Percentiles rank a stretch among this genome's conserved stretches.
These are phyloP conservation scores for Glycyrrhiza uralensis DNA, from an alignment of 306 rosid species.

Conservation along the genomic window DNA sequence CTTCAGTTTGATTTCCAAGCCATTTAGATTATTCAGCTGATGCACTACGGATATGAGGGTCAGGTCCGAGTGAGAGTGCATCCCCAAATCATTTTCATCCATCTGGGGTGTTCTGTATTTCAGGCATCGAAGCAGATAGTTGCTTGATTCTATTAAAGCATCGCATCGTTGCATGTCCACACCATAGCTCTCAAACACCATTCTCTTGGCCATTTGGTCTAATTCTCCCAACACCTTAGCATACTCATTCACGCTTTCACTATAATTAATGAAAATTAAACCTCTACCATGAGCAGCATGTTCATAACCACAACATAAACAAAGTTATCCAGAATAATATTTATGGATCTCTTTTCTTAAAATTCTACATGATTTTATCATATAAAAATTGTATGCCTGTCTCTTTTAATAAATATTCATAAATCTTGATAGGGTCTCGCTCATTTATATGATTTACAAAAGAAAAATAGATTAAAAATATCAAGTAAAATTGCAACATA, in stretches of 20 bases:
- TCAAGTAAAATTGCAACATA: too few relatives aligned
- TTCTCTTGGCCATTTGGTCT: conserved; percentile 22
- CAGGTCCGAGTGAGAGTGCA: conserved; percentile 34
- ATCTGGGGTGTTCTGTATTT: conserved; percentile 18
- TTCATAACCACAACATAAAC: neutral
- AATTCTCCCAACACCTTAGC: conserved; percentile 23
- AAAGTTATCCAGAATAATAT: too few relatives aligned
- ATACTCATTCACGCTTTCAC: conserved; percentile 26
- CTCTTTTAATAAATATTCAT: too few relatives aligned
- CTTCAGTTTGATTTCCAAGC: conserved; percentile 35
- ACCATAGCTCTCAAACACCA: conserved; percentile 49
- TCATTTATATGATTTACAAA: too few relatives aligned
- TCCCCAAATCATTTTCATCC: conserved; percentile 25
- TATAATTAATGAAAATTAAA: neutral
- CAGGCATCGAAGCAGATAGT: conserved; percentile 30
- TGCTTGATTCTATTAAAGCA: conserved; percentile 15
- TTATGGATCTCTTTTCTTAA: too few relatives aligned
- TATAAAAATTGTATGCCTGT: too few relatives aligned
- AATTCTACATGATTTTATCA: too few relatives aligned
- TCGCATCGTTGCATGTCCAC: conserved; percentile 21
- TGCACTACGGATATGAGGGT: conserved; percentile 22
- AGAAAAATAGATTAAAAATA: too few relatives aligned
- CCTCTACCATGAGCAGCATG: neutral
- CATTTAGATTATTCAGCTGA: conserved; percentile 33
- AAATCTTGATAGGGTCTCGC: too few relatives aligned